Evolutionary conservation across 768 basidiomycete species (phyloP).

Genomic region (Psilocybe cyanescens): DNA sequence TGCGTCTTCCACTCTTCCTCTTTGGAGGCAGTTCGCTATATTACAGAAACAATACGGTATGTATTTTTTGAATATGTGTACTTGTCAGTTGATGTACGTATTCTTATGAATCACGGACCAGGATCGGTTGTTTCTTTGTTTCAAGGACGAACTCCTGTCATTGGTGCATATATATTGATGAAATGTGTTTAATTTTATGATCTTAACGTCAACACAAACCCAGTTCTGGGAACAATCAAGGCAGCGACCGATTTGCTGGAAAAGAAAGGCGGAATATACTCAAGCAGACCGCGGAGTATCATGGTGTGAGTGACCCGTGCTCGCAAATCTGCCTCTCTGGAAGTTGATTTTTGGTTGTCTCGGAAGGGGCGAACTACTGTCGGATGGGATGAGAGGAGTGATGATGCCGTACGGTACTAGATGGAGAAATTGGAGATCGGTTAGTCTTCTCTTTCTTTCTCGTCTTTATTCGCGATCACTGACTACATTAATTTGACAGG

Average conservation of each 20-base stretch:
- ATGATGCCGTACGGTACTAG: slow-evolving; percentile 34
- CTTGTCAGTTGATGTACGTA: too few species aligned
- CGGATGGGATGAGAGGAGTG: slow-evolving; percentile 34
- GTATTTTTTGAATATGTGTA: background rate
- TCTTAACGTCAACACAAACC: too few species aligned
- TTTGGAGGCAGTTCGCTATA: slow-evolving; percentile 4
- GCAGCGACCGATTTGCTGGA: slow-evolving; percentile 35
- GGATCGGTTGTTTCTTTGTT: slow-evolving; percentile 18
- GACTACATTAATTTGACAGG: slow-evolving; percentile 8
- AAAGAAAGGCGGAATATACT: slow-evolving; percentile 36
- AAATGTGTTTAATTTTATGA: too few species aligned
- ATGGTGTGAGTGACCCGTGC: slow-evolving; percentile 24
- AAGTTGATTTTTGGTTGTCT: background rate
- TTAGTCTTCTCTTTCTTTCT: slow-evolving; percentile 13
- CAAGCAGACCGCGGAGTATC: slow-evolving; percentile 35
- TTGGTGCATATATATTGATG: slow-evolving; percentile 7
- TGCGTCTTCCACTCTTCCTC: background rate
- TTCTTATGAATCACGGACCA: background rate
- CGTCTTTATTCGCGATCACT: too few species aligned
- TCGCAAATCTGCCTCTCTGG: background rate
- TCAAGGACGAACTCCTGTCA: slow-evolving; percentile 16
- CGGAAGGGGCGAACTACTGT: slow-evolving; percentile 31
- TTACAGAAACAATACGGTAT: slow-evolving; percentile 15
- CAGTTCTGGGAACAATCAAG: slow-evolving; percentile 27
- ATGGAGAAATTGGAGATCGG: slow-evolving; percentile 38